Evolutionary conservation across 106 monocot genomes (phyloP), one percentile per base, ranked within the genome.

Genomic region (Hemerocallis citrina): DNA sequence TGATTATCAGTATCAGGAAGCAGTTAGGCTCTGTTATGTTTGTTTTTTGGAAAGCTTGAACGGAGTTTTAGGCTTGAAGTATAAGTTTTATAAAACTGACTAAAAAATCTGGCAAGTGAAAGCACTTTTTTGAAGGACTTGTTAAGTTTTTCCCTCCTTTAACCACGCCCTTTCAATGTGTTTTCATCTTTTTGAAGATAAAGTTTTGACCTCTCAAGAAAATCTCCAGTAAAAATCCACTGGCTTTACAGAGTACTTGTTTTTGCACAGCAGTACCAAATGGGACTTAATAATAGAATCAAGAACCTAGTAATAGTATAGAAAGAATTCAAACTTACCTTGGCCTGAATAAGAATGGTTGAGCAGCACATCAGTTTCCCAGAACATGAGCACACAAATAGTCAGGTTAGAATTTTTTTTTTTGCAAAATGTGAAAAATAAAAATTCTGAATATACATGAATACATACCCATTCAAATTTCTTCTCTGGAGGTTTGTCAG

Each of bases 401-500:
- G 12, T 33, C 10, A 25, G 21, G 52, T 62, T 15, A 32, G 52
- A n/a, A 19, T 36, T 24, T 21, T 16, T 48, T 20, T 7, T 42
- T 4, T 4, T 12, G 16, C 21, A 34, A 21, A 37, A 64, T 4
- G 47, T 54, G 41, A 3, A 2, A 4, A 21, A 57, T 54, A 6
- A 35, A 57, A 9, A 57, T 34, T 35, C 9, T 55, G 0, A 9
- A 21, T 5, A 57, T 34, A 54, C 31, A 52, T 54, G 16, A 21
- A 35, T 14, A 57, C 20, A 69, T 44, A 98, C 91, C 81, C 84
- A 75, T 75, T 85, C 88, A 71, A 88, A 76, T 71, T 82, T 88
- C 81, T 91, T 91, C 34, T 77, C 81, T 5, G 84, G 87, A 66
- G 85, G 91, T 38, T 74, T 91, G 45, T 91, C 91, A n/a, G 96